Base-by-base conservation (phyloP, 331 rosid genomes). In the Dryas integrifolia region DNA sequence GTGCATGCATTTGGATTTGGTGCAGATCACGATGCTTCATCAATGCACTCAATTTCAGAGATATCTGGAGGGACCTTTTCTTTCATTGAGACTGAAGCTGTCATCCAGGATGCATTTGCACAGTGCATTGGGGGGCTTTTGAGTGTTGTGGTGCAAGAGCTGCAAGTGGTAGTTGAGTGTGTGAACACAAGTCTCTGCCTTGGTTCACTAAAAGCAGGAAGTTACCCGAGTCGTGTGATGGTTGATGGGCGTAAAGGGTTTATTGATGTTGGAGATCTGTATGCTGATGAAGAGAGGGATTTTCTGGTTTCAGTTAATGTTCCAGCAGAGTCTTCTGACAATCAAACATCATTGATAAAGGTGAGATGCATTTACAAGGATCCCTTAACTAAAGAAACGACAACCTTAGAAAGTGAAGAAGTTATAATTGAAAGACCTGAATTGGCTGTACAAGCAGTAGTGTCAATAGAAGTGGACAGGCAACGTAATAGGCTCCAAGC, bases 121-220 rank as follows among this genome's bases (percentile, higher is more conserved):
- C 98, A 91, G 75, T 94, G 98, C 86, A 91, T 94, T 24, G 98
- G 98, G 3, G 98, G 98, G 69, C 96, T 94, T 26, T 72, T 94
- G 77, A 94, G 98, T 56, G 97, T 94, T 4, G 89, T 86, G 76
- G 90, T 89, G 66, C 98, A 94, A 84, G 96, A 94, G 84, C 77
- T 94, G 82, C 96, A 85, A 77, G 92, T 94, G 45, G 86, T 73
- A 73, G 78, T 94, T 55, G 96, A 89, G 65, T 88, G 98, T 78
- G 70, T 84, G 3, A 83, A 88, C 72, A 77, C 85, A 4, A 77
- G 73, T 65, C 77, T 88, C 56, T 2, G 58, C 66, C 83, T 91
- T 58, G 73, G 83, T 69, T 88, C 96, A 1, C 86, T 94, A 13
- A 89, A 89, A 86, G 96, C 96, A 2, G 98, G 98, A 74, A 91